Evolutionary conservation across 2,329 filamentous ascomycete genomes (phyloP).

Genomic region (Macrophomina phaseolina): DNA sequence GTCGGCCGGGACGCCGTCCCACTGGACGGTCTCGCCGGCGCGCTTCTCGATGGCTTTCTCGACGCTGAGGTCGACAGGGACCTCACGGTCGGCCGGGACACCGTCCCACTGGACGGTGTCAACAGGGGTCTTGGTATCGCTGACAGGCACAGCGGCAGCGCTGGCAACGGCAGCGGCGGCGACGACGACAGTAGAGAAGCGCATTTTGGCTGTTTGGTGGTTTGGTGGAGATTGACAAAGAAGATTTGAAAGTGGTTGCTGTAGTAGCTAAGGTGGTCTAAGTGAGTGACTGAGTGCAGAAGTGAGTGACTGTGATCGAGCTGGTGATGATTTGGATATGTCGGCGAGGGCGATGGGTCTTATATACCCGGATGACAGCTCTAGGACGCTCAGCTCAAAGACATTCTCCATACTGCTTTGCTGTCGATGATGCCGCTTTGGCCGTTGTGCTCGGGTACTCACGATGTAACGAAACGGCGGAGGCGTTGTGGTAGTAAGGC

Average conservation of each 20-base stretch:
- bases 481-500: too few relatives aligned
- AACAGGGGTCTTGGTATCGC: background rate
- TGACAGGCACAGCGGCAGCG: background rate
- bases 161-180: background rate
- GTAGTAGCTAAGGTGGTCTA: background rate
- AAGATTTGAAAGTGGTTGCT: background rate
- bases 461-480: too few relatives aligned
- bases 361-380: too few relatives aligned
- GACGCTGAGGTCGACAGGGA: background rate
- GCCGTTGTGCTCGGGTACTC: too few relatives aligned
- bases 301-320: conserved; percentile 2
- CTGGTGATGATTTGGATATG: background rate
- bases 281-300: background rate
- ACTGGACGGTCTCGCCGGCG: background rate
- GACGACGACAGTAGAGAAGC: background rate
- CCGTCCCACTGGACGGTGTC: background rate
- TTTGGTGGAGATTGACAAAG: background rate
- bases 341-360: too few relatives aligned
- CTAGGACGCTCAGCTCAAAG: too few relatives aligned
- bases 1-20: background rate
- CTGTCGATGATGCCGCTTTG: too few relatives aligned
- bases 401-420: too few relatives aligned
- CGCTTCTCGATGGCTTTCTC: background rate
- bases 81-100: background rate
- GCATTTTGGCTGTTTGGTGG: background rate